A percentile compares a stretch with the other conserved stretches of the same genome.
Evolutionary conservation across 495 filamentous ascomycete species (phyloP).

Genomic region (Hypoxylon rickii): DNA sequence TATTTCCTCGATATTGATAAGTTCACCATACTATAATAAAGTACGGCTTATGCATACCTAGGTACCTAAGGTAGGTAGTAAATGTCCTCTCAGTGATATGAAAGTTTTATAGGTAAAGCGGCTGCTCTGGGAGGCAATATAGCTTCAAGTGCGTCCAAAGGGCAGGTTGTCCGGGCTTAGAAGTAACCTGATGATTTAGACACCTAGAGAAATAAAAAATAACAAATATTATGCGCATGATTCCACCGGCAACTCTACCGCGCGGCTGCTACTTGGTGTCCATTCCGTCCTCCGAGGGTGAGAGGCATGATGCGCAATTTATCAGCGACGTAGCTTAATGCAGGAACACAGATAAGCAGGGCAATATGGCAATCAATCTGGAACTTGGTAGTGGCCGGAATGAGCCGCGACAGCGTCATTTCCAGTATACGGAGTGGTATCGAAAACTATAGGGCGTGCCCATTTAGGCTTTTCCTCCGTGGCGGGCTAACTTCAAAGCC

Average conservation of each 20-base stretch:
- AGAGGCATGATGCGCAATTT: slow-evolving; percentile 5
- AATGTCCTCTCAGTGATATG: too few relatives aligned
- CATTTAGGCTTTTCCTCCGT: slow-evolving; percentile 28
- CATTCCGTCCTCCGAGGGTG: background rate
- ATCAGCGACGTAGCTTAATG: slow-evolving; percentile 18
- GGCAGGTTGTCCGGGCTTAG: too few relatives aligned
- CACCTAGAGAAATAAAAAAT: too few relatives aligned
- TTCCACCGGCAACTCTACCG: slow-evolving; percentile 13
- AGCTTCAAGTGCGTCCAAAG: too few relatives aligned
- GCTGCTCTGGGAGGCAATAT: too few relatives aligned
- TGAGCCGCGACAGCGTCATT: slow-evolving; percentile 17
- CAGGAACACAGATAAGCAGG: slow-evolving; percentile 22
- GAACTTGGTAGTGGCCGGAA: slow-evolving; percentile 19
- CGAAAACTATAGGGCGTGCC: slow-evolving; percentile 2
- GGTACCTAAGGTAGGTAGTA: too few relatives aligned
- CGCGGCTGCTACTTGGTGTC: slow-evolving; percentile 11
- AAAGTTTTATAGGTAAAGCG: too few relatives aligned
- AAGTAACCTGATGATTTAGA: too few relatives aligned
- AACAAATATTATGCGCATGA: background rate
- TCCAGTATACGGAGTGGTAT: slow-evolving; percentile 10
- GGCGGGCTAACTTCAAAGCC: slow-evolving; percentile 17
- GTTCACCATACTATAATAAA: too few relatives aligned
- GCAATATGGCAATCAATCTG: slow-evolving; percentile 23
- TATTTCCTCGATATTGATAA: too few relatives aligned
- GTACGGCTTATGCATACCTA: too few relatives aligned